Evolutionary conservation across 805 yeast genomes (phyloP).

Genomic region (Candida sanyiensis): DNA sequence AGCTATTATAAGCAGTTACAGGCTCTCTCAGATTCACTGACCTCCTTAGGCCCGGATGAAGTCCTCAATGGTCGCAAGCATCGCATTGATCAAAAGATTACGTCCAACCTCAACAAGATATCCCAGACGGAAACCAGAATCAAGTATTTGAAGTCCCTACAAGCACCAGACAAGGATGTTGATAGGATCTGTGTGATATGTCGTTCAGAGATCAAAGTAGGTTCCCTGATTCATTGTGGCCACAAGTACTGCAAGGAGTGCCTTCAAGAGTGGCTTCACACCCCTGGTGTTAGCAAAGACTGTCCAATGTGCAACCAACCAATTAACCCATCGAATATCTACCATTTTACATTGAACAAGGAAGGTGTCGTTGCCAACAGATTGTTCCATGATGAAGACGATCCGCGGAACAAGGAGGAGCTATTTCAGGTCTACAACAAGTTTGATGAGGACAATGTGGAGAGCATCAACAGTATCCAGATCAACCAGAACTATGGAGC

Average conservation of each 20-base stretch:
- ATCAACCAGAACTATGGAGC: constrained; percentile 64
- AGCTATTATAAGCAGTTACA: constrained; percentile 83
- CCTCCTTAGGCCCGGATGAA: background rate
- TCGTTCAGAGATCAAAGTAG: constrained; percentile 59
- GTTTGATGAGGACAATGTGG: constrained; percentile 35
- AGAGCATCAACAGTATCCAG: constrained; percentile 39
- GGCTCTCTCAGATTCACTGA: constrained; percentile 75
- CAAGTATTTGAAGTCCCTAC: constrained; percentile 44
- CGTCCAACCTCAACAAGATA: constrained; percentile 11
- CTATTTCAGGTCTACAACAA: constrained; percentile 26
- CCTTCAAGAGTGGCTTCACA: constrained; percentile 63
- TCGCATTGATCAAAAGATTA: constrained; percentile 12
- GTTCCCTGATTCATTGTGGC: constrained; percentile 85
- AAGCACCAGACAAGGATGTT: constrained; percentile 20
- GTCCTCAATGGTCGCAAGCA: constrained; percentile 3
- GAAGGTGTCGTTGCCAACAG: constrained; percentile 47
- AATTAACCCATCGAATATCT: constrained; percentile 47
- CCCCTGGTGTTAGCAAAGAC: constrained; percentile 29
- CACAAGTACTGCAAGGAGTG: constrained; percentile 87
- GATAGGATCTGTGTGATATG: constrained; percentile 69
- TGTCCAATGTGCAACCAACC: constrained; percentile 81
- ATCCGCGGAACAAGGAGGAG: constrained; percentile 6
- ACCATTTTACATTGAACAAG: constrained; percentile 60
- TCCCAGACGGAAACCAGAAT: constrained; percentile 35
- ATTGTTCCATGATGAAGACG: constrained; percentile 21